Base-by-base conservation (phyloP, 306 rosid species). In the Castanospermum australe region DNA sequence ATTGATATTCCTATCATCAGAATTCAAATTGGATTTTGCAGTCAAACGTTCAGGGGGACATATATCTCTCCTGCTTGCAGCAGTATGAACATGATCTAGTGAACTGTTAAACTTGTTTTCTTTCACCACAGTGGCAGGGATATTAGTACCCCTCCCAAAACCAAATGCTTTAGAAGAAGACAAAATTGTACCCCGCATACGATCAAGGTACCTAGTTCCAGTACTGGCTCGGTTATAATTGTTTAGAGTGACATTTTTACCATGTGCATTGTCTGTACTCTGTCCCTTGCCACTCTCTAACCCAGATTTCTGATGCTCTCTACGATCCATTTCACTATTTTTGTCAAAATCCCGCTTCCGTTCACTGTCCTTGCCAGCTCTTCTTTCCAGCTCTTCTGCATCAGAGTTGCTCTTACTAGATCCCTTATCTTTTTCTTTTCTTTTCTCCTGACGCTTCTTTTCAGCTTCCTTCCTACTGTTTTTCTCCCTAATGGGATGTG, bases 391-490 rank as follows among this genome's bases (percentile, higher is more conserved):
- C 81, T 93, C 99, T 82, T 96, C 99, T 6, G 36, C 96, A 78
- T 96, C 99, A 67, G 99, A 96, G 85, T 96, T 91, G 89, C 99
- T 96, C 90, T 91, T 93, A 86, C 93, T 96, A 18, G 97, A 96
- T 20, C 92, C 88, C 82, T 84, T 93, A 71, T 96, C 99, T 72
- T 93, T 93, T 60, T 95, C 99, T 84, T 80, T 93, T 71, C 87
- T 93, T 84, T 89, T 93, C 41, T 93, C 98, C 81, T 86, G 97
- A 30, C 96, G 94, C 90, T 84, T 96, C 89, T 82, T 92, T 81
- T 89, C 98, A 72, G 94, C 87, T 83, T 94, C 97, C 77, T 93
- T 96, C 89, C 87, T 90, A 61, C 77, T 71, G 7, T 90, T 87
- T 77, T 88, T 93, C 84, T 88, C 98, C 79, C 83, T 87, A 25